Conservation (phyloP, 352 stramenopile species). For the Phytophthora foliorum region DNA sequence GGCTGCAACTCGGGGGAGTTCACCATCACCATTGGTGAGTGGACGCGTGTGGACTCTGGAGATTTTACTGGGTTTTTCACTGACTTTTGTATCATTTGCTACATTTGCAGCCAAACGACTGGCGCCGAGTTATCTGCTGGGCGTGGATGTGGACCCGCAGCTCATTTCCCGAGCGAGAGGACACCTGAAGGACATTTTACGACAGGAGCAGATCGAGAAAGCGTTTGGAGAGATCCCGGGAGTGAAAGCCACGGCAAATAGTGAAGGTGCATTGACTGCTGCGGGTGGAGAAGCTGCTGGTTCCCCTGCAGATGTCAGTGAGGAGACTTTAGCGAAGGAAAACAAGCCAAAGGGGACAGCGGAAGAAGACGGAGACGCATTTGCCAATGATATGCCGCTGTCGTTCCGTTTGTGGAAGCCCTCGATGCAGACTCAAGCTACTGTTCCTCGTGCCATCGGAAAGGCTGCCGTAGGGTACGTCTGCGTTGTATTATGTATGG, state of each 20-base stretch:
- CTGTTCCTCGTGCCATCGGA: slow-evolving; percentile 53
- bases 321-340: neutral
- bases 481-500: neutral
- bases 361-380: slow-evolving; percentile 28
- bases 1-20: slow-evolving; percentile 88
- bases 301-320: neutral
- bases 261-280: slow-evolving; percentile 6
- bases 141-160: slow-evolving; percentile 78
- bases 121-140: slow-evolving; percentile 66
- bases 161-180: slow-evolving; percentile 67
- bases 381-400: slow-evolving; percentile 62
- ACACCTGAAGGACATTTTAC: slow-evolving; percentile 73
- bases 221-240: slow-evolving; percentile 58
- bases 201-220: slow-evolving; percentile 64
- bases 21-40: slow-evolving; percentile 62
- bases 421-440: slow-evolving; percentile 37
- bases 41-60: neutral
- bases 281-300: slow-evolving; percentile 1
- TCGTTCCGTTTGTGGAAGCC: slow-evolving; percentile 81
- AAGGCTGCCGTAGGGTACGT: slow-evolving; percentile 65
- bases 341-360: slow-evolving; percentile 1
- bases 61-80: neutral
- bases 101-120: slow-evolving; percentile 45
- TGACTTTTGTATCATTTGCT: slow-evolving; percentile 14
- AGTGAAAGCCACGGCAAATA: slow-evolving; percentile 15